A percentile compares a stretch with the other conserved stretches of the same genome.
These are phyloP conservation scores for Collybiopsis luxurians DNA, from an alignment of 768 basidiomycete species.

Conservation along the genomic window DNA sequence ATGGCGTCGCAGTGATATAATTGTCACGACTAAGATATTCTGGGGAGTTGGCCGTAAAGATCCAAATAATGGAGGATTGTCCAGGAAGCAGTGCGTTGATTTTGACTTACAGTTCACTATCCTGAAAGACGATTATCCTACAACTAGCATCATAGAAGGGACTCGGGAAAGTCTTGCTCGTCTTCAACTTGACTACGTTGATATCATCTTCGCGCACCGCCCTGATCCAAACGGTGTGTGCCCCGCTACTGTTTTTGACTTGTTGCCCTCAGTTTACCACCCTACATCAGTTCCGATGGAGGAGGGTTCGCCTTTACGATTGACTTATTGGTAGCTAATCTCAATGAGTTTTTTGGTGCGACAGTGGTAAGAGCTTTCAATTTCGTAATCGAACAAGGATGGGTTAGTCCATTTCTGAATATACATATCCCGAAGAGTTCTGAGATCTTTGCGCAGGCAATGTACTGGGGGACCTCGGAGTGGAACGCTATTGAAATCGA, in stretches of 20 bases:
- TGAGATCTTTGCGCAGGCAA: constrained; percentile 34
- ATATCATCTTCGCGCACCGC: constrained; percentile 71
- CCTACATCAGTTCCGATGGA: constrained; percentile 56
- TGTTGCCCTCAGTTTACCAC: no score
- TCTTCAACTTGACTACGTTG: constrained; percentile 73
- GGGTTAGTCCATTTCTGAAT: constrained; percentile 33
- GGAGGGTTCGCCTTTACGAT: constrained; percentile 32
- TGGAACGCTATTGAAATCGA: constrained; percentile 73
- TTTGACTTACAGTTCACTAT: background rate
- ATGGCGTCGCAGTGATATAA: constrained; percentile 60
- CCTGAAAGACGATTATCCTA: no score
- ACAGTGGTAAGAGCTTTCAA: constrained; percentile 74
- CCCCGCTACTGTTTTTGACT: background rate
- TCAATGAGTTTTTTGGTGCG: background rate
- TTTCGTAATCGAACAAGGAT: constrained; percentile 69
- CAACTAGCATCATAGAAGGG: constrained; percentile 78
- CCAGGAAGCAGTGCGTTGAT: constrained; percentile 53
- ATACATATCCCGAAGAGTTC: background rate
- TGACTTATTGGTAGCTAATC: background rate
- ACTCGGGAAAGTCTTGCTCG: constrained; percentile 63
- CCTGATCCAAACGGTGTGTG: constrained; percentile 50
- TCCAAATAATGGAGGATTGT: constrained; percentile 55
- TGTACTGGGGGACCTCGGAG: constrained; percentile 77
- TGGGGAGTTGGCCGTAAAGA: constrained; percentile 60
- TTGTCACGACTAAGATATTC: constrained; percentile 81